Evolutionary conservation across 345 rosid genomes (phyloP).

Genomic region (rapeseed (Brassica napus)): Da-Ae NC_063448.1:13064001-13064500

Average conservation of each 20-base stretch:
- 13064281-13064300: conserved; percentile 49
- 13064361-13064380: conserved; percentile 44
- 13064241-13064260: conserved; percentile 53
- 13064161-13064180: not conserved
- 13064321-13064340: conserved; percentile 57
- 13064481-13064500: conserved; percentile 62
- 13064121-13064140: too few species aligned
- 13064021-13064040: conserved; percentile 88
- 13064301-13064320: conserved; percentile 58
- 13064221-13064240: conserved; percentile 77
- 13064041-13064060: conserved; percentile 95
- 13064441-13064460: conserved; percentile 20
- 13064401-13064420: not conserved
- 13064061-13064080: conserved; percentile 46
- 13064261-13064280: conserved; percentile 60
- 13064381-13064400: not conserved
- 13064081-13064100: not conserved
- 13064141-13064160: too few species aligned
- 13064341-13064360: conserved; percentile 62
- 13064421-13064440: conserved; percentile 1
- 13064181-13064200: not conserved
- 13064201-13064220: conserved; percentile 48
- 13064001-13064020: conserved; percentile 71
- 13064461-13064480: conserved; percentile 55
- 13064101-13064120: conserved; percentile 1